Conservation (phyloP, 176 grass and related monocot genomes). For the Chrysopogon serrulatus region DNA sequence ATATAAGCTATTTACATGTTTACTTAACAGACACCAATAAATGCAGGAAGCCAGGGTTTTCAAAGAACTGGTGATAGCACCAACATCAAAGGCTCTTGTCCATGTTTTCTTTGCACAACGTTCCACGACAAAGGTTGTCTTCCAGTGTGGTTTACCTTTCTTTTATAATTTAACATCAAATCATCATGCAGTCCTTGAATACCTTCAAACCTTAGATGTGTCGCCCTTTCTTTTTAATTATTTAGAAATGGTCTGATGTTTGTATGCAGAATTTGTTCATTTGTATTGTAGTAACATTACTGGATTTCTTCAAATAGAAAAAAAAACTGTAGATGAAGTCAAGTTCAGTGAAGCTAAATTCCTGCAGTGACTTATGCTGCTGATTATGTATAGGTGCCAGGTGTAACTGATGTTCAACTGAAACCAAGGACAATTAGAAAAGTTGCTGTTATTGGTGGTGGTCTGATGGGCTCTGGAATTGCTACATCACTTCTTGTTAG, state of each 20-base stretch:
- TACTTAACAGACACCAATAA: constrained; percentile 9
- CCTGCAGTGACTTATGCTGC: neutral
- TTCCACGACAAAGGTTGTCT: constrained; percentile 68
- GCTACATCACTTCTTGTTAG: constrained; percentile 82
- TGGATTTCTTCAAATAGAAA: neutral
- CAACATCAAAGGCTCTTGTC: constrained; percentile 81
- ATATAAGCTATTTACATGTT: neutral
- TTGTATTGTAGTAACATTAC: neutral
- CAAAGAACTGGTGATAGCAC: constrained; percentile 67
- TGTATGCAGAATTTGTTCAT: neutral
- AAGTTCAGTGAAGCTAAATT: too few species aligned
- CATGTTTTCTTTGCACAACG: constrained; percentile 83
- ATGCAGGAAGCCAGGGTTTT: constrained; percentile 79
- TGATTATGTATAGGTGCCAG: constrained; percentile 60
- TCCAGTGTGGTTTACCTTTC: neutral
- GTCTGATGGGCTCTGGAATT: constrained; percentile 98
- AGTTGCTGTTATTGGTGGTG: constrained; percentile 88
- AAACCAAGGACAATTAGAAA: constrained; percentile 86
- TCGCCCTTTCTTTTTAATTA: neutral
- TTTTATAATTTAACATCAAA: constrained; percentile 4
- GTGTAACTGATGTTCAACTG: constrained; percentile 76
- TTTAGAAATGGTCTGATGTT: neutral
- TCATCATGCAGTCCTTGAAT: neutral
- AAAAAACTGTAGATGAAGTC: too few species aligned
- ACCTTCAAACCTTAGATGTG: neutral